A percentile compares a stretch with the other conserved stretches of the same genome.
phyloP scores from a whole-genome alignment of 2,329 filamentous ascomycete genomes.

The Neocatenulostroma microsporum region DNA sequence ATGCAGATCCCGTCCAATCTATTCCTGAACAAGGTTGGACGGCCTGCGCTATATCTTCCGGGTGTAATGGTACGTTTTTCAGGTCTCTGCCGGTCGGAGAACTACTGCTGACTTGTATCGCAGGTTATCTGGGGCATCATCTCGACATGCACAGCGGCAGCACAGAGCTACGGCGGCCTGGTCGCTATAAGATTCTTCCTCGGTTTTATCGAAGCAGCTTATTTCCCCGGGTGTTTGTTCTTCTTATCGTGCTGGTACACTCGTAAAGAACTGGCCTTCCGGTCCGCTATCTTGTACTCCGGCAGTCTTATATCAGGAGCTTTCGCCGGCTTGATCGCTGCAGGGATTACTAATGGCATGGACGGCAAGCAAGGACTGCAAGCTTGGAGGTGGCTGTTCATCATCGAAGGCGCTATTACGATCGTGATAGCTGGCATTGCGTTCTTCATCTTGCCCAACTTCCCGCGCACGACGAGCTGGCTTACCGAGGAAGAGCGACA shows the following conservation, averaged over 20 bases:
- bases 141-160: slow-evolving; percentile 27
- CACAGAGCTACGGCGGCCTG: slow-evolving; percentile 30
- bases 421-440: slow-evolving; percentile 37
- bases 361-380: slow-evolving; percentile 48
- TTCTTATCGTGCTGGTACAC: slow-evolving; percentile 62
- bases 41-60: no score
- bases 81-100: no score
- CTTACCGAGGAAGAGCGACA: slow-evolving; percentile 25
- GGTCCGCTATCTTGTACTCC: slow-evolving; percentile 59
- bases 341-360: slow-evolving; percentile 58
- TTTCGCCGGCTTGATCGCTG: slow-evolving; percentile 56
- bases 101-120: no score
- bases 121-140: slow-evolving; percentile 32
- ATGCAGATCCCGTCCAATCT: slow-evolving; percentile 57
- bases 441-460: slow-evolving; percentile 24
- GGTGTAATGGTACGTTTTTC: no score
- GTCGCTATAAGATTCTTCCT: slow-evolving; percentile 49
- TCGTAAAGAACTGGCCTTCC: slow-evolving; percentile 56
- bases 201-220: slow-evolving; percentile 53
- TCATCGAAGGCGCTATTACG: slow-evolving; percentile 61
- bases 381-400: slow-evolving; percentile 56
- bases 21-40: slow-evolving; percentile 55
- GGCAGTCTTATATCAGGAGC: slow-evolving; percentile 63
- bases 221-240: slow-evolving; percentile 42
- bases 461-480: slow-evolving; percentile 30